A percentile compares a stretch with the other conserved stretches of the same genome.
phyloP scores from a whole-genome alignment of 805 yeast species.

The Kodamaea nitidulidarum region DNA sequence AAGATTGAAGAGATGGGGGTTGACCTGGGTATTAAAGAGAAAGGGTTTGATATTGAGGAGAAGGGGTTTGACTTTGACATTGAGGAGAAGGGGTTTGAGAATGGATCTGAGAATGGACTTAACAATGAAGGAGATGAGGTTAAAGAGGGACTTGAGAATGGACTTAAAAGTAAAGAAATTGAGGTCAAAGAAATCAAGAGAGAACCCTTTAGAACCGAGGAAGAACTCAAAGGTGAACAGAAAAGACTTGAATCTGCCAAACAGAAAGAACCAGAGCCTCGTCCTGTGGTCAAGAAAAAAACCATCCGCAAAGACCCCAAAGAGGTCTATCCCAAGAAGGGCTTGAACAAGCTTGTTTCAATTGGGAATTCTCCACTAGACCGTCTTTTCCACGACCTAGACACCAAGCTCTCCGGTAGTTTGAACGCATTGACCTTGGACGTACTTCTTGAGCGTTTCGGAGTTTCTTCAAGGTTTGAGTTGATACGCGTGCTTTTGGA shows the following conservation, averaged over 20 bases:
- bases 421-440: constrained; percentile 22
- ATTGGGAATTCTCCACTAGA: constrained; percentile 33
- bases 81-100: too few species aligned
- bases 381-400: constrained; percentile 28
- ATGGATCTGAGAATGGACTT: too few species aligned
- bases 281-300: too few species aligned
- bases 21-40: too few species aligned
- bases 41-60: too few species aligned
- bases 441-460: constrained; percentile 10
- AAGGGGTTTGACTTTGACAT: too few species aligned
- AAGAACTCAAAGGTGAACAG: not conserved
- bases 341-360: constrained; percentile 30
- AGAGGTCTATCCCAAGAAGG: constrained; percentile 33
- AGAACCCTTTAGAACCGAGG: too few species aligned
- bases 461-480: constrained; percentile 1
- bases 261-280: too few species aligned
- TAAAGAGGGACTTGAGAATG: not conserved
- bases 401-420: constrained; percentile 19
- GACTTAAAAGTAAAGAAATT: not conserved
- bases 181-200: not conserved
- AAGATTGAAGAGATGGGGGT: too few species aligned
- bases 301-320: constrained; percentile 29
- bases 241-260: not conserved
- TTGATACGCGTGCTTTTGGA: constrained; percentile 36
- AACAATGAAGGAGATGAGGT: not conserved